A percentile compares a stretch with the other conserved stretches of the same genome.
phyloP scores from a whole-genome alignment of 2,329 filamentous ascomycete species.

The Trichoderma hamatum region DNA sequence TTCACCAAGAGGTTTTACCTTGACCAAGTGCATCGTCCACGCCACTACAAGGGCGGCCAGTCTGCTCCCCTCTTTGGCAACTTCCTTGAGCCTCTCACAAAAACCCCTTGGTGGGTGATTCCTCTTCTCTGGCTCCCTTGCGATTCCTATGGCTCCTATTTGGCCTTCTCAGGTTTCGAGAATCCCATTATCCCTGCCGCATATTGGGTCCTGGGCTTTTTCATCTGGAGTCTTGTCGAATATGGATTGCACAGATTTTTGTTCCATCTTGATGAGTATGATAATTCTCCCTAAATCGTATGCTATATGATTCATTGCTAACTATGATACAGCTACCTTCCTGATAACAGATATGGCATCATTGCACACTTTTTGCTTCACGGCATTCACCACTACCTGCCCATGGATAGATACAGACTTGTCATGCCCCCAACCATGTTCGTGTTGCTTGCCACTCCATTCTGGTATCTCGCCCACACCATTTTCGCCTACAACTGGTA shows the following conservation, averaged over 20 bases:
- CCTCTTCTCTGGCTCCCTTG: slow-evolving; percentile 84
- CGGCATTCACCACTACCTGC: slow-evolving; percentile 95
- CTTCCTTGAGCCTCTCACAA: slow-evolving; percentile 94
- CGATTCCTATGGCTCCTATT: slow-evolving; percentile 70
- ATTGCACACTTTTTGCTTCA: slow-evolving; percentile 92
- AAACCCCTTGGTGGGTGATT: slow-evolving; percentile 93
- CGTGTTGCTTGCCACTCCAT: slow-evolving; percentile 77
- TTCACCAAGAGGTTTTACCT: slow-evolving; percentile 97
- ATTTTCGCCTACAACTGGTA: slow-evolving; percentile 87
- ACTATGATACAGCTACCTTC: slow-evolving; percentile 67
- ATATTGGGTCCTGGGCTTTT: slow-evolving; percentile 72
- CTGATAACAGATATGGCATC: slow-evolving; percentile 85
- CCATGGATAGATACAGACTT: slow-evolving; percentile 97
- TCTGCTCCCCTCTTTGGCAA: slow-evolving; percentile 96
- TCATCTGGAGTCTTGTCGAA: slow-evolving; percentile 87
- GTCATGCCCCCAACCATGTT: slow-evolving; percentile 97
- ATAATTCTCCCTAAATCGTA: slow-evolving; percentile 29
- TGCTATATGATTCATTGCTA: slow-evolving; percentile 33
- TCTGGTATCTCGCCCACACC: slow-evolving; percentile 86
- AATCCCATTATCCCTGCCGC: slow-evolving; percentile 51
- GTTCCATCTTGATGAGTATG: slow-evolving; percentile 91
- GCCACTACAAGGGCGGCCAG: slow-evolving; percentile 91
- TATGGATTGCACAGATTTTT: slow-evolving; percentile 87
- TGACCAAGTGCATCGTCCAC: slow-evolving; percentile 90
- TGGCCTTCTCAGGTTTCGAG: slow-evolving; percentile 65